phyloP scores from a whole-genome alignment of 495 filamentous ascomycete genomes.

The Hypomontagnella monticulosa region DNA sequence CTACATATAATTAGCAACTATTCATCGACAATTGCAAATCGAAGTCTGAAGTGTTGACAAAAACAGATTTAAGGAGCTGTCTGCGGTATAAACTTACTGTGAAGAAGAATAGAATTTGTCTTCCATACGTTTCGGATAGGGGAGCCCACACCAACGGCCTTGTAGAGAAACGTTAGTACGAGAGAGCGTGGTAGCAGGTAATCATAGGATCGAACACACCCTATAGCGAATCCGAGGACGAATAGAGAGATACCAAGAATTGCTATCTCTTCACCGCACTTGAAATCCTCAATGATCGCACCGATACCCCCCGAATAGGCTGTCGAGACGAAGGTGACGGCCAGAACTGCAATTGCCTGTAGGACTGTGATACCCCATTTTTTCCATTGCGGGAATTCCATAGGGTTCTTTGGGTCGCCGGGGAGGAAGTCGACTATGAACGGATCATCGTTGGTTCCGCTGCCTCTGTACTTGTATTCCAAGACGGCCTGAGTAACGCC shows the following conservation, averaged over 20 bases:
- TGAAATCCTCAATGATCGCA: conserved; percentile 68
- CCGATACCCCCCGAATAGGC: conserved; percentile 76
- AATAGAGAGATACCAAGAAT: conserved; percentile 78
- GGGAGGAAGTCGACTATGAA: conserved; percentile 79
- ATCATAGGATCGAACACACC: conserved; percentile 63
- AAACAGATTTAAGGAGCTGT: background rate
- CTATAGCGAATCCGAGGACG: conserved; percentile 76
- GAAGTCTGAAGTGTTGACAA: background rate
- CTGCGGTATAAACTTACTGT: conserved; percentile 50
- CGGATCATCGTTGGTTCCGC: conserved; percentile 77
- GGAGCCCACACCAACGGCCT: conserved; percentile 42
- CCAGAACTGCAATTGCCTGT: conserved; percentile 73
- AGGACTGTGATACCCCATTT: conserved; percentile 78
- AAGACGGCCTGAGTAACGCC: conserved; percentile 59
- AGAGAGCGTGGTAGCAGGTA: conserved; percentile 52
- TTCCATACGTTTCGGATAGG: conserved; percentile 73
- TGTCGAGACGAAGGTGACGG: conserved; percentile 79
- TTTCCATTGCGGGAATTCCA: conserved; percentile 65
- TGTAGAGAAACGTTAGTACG: background rate
- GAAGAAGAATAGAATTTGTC: conserved; percentile 72
- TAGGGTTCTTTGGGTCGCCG: conserved; percentile 75
- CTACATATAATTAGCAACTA: conserved; percentile 11
- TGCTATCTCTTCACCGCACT: conserved; percentile 67
- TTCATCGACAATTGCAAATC: background rate
- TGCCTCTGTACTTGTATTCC: conserved; percentile 69